Percentiles rank a stretch among this genome's conserved stretches.
Evolutionary conservation across 192 early-diverging fungal species (phyloP).

Genomic region (Entophlyctis luteolus): DNA sequence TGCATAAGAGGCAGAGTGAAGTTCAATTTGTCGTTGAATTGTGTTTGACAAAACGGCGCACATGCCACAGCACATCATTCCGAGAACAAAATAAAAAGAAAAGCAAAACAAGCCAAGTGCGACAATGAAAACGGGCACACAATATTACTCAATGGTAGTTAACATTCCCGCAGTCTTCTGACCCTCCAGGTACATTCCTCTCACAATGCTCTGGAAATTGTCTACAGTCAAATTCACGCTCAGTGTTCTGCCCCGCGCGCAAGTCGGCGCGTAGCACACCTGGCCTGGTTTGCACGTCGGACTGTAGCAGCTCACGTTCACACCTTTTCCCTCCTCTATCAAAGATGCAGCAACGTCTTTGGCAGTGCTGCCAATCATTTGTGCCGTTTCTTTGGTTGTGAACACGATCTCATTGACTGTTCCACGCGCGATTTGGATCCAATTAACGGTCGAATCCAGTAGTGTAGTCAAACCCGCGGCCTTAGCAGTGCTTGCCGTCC

Average conservation of each 20-base stretch:
- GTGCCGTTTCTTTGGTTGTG: slow-evolving; percentile 5
- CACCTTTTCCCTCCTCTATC: slow-evolving; percentile 40
- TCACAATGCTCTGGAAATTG: slow-evolving; percentile 27
- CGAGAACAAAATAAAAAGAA: no score
- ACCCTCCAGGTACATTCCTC: slow-evolving; percentile 30
- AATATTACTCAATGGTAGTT: no score
- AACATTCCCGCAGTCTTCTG: slow-evolving; percentile 17
- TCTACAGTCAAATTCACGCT: slow-evolving; percentile 29
- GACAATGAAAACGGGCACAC: no score
- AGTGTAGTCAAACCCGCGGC: slow-evolving; percentile 1
- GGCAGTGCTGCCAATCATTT: slow-evolving; percentile 8
- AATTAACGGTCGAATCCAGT: neutral
- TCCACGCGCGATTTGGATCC: slow-evolving; percentile 22
- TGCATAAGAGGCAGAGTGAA: no score
- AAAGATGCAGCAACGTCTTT: slow-evolving; percentile 29
- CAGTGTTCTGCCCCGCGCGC: slow-evolving; percentile 33
- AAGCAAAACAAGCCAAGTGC: no score
- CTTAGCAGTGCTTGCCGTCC: neutral
- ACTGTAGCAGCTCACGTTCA: slow-evolving; percentile 41
- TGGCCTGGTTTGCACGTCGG: slow-evolving; percentile 42
- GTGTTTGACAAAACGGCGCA: no score
- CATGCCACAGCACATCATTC: no score
- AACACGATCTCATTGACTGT: slow-evolving; percentile 7
- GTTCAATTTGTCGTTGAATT: no score
- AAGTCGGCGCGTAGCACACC: slow-evolving; percentile 48